Evolutionary conservation across 352 stramenopile genomes (phyloP).

Genomic region (Pythium biforme): DNA sequence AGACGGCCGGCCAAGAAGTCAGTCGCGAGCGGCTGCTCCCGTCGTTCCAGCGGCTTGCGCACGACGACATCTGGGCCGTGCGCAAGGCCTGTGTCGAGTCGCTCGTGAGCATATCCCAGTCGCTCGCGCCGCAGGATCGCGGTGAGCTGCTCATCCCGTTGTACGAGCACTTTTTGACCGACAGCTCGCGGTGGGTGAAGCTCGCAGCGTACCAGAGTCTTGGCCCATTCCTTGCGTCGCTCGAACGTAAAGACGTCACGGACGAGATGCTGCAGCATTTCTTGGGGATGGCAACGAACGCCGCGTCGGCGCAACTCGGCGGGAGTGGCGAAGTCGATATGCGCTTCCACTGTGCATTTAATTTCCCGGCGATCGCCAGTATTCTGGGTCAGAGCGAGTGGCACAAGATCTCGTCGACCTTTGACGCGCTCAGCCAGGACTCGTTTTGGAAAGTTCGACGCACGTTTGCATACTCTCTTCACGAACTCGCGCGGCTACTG

Average conservation of each 20-base stretch:
- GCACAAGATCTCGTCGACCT: conserved; percentile 76
- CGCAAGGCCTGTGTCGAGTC: conserved; percentile 92
- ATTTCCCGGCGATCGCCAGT: conserved; percentile 87
- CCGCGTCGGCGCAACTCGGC: conserved; percentile 51
- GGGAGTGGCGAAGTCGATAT: conserved; percentile 85
- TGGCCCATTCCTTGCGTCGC: conserved; percentile 67
- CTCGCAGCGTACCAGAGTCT: conserved; percentile 93
- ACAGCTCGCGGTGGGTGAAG: conserved; percentile 92
- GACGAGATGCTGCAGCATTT: conserved; percentile 84
- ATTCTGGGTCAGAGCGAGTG: conserved; percentile 73
- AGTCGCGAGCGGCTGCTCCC: conserved; percentile 88
- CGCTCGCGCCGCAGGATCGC: conserved; percentile 67
- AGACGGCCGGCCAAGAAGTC: conserved; percentile 67
- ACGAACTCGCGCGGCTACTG: conserved; percentile 85
- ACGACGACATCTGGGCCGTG: conserved; percentile 94
- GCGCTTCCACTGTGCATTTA: conserved; percentile 91
- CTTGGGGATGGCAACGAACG: conserved; percentile 74
- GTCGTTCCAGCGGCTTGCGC: conserved; percentile 88
- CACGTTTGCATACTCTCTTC: conserved; percentile 91
- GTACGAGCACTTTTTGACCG: conserved; percentile 84
- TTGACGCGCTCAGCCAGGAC: conserved; percentile 77
- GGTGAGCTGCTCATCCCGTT: conserved; percentile 86
- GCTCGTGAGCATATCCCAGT: conserved; percentile 86
- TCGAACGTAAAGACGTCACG: conserved; percentile 83
- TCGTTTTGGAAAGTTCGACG: conserved; percentile 89